Evolutionary conservation across 805 yeast genomes (phyloP).

Genomic region (Debaryomyces hansenii): DNA sequence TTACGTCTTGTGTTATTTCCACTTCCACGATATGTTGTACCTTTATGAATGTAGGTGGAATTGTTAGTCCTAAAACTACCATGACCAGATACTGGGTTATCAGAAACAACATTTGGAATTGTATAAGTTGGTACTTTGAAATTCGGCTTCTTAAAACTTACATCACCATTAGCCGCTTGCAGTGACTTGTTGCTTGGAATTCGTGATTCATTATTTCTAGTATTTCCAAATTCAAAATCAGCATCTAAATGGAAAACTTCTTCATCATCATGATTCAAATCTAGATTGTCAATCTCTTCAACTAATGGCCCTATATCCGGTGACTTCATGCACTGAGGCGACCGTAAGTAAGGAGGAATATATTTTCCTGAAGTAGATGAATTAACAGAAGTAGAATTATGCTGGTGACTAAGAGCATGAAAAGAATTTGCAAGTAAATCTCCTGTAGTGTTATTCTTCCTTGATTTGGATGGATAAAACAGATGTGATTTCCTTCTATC

Average conservation of each 20-base stretch:
- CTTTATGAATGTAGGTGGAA: not conserved
- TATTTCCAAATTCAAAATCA: constrained; percentile 24
- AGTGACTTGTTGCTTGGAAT: not conserved
- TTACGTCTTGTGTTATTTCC: constrained; percentile 9
- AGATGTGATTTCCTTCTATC: constrained; percentile 21
- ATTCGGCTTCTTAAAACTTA: constrained; percentile 14
- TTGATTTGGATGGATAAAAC: constrained; percentile 19
- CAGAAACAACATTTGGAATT: constrained; percentile 2
- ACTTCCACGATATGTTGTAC: not conserved
- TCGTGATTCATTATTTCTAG: not conserved
- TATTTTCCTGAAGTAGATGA: constrained; percentile 30
- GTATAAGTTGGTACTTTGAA: constrained; percentile 12
- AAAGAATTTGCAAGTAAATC: not conserved
- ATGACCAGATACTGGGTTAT: not conserved
- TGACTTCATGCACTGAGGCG: constrained; percentile 33
- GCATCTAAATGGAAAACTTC: constrained; percentile 46
- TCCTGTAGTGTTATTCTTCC: constrained; percentile 1
- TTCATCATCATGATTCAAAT: constrained; percentile 29
- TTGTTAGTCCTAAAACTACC: not conserved
- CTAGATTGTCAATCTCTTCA: constrained; percentile 37
- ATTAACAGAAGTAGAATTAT: not conserved
- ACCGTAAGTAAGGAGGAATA: constrained; percentile 43
- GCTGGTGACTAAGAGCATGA: constrained; percentile 3
- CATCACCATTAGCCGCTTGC: constrained; percentile 5
- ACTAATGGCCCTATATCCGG: constrained; percentile 33